Evolutionary conservation across 805 yeast species (phyloP).

Genomic region (Allodekkera sacchari): DNA sequence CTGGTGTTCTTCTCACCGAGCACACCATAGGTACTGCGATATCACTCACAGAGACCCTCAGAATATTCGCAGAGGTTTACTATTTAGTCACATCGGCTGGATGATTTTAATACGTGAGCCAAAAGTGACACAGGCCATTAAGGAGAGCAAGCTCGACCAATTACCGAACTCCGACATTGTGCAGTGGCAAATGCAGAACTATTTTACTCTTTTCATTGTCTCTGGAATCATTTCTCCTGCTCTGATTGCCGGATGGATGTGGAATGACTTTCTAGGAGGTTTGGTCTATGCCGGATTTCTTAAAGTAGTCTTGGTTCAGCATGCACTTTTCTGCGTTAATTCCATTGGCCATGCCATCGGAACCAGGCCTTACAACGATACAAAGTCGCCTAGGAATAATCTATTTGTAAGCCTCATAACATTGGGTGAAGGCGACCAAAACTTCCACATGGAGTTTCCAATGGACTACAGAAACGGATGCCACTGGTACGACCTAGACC

Average conservation of each 20-base stretch:
- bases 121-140: constrained; percentile 33
- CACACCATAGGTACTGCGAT: constrained; percentile 85
- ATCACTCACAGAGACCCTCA: constrained; percentile 80
- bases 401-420: constrained; percentile 57
- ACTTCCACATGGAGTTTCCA: constrained; percentile 94
- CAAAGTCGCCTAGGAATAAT: constrained; percentile 66
- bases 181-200: constrained; percentile 66
- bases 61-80: constrained; percentile 69
- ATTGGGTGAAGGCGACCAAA: constrained; percentile 87
- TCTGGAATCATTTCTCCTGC: constrained; percentile 55
- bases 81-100: constrained; percentile 88
- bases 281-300: constrained; percentile 70
- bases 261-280: constrained; percentile 77
- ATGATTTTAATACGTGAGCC: constrained; percentile 60
- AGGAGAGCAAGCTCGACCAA: constrained; percentile 46
- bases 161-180: constrained; percentile 50
- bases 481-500: constrained; percentile 72
- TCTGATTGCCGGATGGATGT: constrained; percentile 50
- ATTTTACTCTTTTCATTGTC: constrained; percentile 40
- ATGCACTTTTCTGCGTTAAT: constrained; percentile 68
- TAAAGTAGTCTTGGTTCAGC: constrained; percentile 68
- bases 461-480: constrained; percentile 76
- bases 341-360: constrained; percentile 79
- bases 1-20: constrained; percentile 82
- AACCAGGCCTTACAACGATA: constrained; percentile 64